Evolutionary conservation across 2,329 filamentous ascomycete species (phyloP), one percentile per base, ranked within the genome.

Genomic region (Penicillium sp.): DNA sequence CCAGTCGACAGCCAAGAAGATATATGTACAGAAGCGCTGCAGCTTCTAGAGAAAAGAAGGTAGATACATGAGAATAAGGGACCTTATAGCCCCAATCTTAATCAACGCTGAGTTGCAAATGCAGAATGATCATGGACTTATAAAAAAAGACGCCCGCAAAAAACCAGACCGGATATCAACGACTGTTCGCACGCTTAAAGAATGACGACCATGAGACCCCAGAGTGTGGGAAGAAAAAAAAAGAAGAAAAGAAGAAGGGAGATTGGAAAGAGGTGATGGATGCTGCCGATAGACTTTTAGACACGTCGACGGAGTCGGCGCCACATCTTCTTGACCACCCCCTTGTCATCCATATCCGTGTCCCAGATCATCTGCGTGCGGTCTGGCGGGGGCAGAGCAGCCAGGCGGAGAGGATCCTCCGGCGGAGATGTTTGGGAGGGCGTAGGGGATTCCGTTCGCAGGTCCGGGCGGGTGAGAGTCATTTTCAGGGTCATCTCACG

Each of bases 401-500:
- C 82, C 18, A 86, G 72, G n/a, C 82, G 80, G 36, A 87, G 73
- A 2, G 85, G 82, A 60, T 86, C 80, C 63, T 82, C 75, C 64
- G 78, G 87, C 68, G 92, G 91, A 69, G 92, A 91, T n/a, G 16
- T 27, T 14, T 61, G 53, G 7, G 65, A 62, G 3, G 61, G 51
- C 3, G 65, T 63, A 10, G 67, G 62, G n/a, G 71, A 71, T 14
- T 69, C 61, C 16, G 69, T 72, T 36, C 92, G 87, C 50, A 98
- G 82, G 72, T 98, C 94, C 0, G 92, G 91, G 49, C 93, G 83
- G 3, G 95, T 98, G 55, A 98, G 83, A 0, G 94, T 98, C 92
- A 98, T 96, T 50, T 93, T 90, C 50, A 98, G 78, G 2, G 95
- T 98, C 93, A 97, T 97, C 75, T 98, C 93, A 36, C 93, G 85